Percentiles rank a stretch among this genome's conserved stretches.
These are phyloP conservation scores for Candida nanaspora DNA, from an alignment of 805 yeast species.

Conservation along the genomic window DNA sequence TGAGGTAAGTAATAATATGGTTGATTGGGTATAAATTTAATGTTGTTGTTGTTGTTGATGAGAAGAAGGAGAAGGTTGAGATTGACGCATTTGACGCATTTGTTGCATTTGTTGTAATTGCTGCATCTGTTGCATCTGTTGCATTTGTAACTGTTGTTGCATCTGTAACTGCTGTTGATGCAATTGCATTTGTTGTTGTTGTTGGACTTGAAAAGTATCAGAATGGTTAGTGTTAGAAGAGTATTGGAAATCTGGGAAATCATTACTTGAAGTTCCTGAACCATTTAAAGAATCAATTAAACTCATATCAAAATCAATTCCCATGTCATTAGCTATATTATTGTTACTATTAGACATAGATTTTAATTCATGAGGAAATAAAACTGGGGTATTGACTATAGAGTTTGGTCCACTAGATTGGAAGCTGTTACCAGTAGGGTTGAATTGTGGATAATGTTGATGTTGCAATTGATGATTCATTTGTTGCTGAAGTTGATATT, in stretches of 20 bases:
- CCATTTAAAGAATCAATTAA: too few relatives aligned
- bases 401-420: too few relatives aligned
- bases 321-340: too few relatives aligned
- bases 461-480: not conserved
- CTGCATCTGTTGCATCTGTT: not conserved
- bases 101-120: not conserved
- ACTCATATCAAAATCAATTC: too few relatives aligned
- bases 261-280: too few relatives aligned
- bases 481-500: conserved; percentile 1
- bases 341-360: too few relatives aligned
- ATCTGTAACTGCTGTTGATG: conserved; percentile 1
- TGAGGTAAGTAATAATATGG: too few relatives aligned
- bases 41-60: conserved; percentile 1
- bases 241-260: conserved; percentile 11
- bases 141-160: not conserved
- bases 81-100: not conserved
- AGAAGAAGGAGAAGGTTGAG: conserved; percentile 1
- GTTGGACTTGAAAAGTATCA: not conserved
- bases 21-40: too few relatives aligned
- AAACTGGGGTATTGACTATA: too few relatives aligned
- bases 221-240: conserved; percentile 8
- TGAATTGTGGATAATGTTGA: too few relatives aligned
- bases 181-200: conserved; percentile 3
- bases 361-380: too few relatives aligned
- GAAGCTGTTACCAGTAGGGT: too few relatives aligned